Percentiles rank a stretch among this genome's conserved stretches.
Evolutionary conservation across 768 basidiomycete species (phyloP).

Genomic region (Pulveroboletus frians): DNA sequence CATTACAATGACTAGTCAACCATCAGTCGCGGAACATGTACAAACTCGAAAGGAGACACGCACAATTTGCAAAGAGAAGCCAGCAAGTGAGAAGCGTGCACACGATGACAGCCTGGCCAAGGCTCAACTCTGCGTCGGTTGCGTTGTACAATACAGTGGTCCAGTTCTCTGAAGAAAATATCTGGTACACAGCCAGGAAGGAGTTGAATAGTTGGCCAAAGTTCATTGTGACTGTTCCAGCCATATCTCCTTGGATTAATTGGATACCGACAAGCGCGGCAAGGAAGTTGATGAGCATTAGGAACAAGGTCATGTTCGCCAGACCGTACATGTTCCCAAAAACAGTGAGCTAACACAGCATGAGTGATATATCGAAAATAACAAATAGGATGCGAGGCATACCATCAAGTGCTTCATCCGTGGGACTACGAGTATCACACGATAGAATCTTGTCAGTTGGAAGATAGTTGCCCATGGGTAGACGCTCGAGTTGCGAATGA

Average conservation of each 20-base stretch:
- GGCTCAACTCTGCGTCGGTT: conserved; percentile 52
- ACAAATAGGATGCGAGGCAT: not conserved
- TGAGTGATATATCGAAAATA: conserved; percentile 1
- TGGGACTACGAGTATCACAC: conserved; percentile 86
- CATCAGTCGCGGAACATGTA: not conserved
- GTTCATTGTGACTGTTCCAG: conserved; percentile 48
- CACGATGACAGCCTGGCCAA: conserved; percentile 66
- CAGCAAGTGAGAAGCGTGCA: conserved; percentile 73
- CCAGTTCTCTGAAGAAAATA: conserved; percentile 96
- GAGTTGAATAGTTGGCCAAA: conserved; percentile 81
- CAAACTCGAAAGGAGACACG: conserved; percentile 24
- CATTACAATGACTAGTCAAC: conserved; percentile 68
- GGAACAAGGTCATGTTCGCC: conserved; percentile 86
- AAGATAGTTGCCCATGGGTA: conserved; percentile 92
- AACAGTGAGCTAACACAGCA: conserved; percentile 58
- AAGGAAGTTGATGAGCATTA: conserved; percentile 82
- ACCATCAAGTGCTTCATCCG: conserved; percentile 88
- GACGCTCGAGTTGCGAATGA: conserved; percentile 52
- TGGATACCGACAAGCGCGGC: conserved; percentile 81
- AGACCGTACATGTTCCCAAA: conserved; percentile 92
- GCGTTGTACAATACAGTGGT: conserved; percentile 65
- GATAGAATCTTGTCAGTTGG: conserved; percentile 82
- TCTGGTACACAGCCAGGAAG: conserved; percentile 82
- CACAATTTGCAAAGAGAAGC: conserved; percentile 91
- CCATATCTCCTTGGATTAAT: conserved; percentile 79